Base-by-base conservation (phyloP, 2,329 filamentous ascomycete species). In the Colletotrichum tanaceti region DNA sequence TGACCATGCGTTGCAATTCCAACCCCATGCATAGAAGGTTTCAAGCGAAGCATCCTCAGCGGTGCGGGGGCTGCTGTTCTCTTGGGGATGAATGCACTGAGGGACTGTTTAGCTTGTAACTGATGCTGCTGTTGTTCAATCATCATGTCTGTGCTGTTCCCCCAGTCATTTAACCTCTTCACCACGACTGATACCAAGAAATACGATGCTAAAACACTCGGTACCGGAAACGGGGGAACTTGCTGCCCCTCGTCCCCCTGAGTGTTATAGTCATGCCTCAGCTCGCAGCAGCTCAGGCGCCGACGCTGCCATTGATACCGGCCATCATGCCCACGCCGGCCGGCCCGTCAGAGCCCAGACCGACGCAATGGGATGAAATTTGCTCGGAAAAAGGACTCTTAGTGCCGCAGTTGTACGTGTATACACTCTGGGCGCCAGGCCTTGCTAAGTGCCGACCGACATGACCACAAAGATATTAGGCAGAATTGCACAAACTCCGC, bases 401-500 rank as follows among this genome's bases (percentile, higher is more conserved):
- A 7, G 14, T 20, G 13, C 46, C 60, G n/a, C 64, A 60, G 60
- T 13, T 64, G 38, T 58, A 46, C 14, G 53, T 28, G 20, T 10
- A 10, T 16, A 2, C 2, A n/a, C 28, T 14, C 38, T 44, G 18
- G 16, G 1, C 14, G 6, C 5, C 11, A 9, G 5, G 11, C 20
- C 14, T 18, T 6, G 1, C 5, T n/a, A 22, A 9, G 6, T 11
- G 4, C 10, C 44, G 3, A 22, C 57, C 14, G 22, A 49, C 35
- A 16, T n/a, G 13, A 9, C 1, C 24, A 20, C 22, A 4, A 28
- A 67, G 64, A 20, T 57, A 22, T n/a, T 58, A 46, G 41, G 41
- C 64, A 10, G 50, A 52, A 4, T 67, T 67, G 64, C 22, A 58
- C 59, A 28, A 63, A 55, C 9, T 58, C 64, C 10, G 64, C 50